Percentiles rank a stretch among this genome's conserved stretches.
Evolutionary conservation across 108 stramenopile species (phyloP).

Genomic region (Pseudonitzschia multistriata): DNA sequence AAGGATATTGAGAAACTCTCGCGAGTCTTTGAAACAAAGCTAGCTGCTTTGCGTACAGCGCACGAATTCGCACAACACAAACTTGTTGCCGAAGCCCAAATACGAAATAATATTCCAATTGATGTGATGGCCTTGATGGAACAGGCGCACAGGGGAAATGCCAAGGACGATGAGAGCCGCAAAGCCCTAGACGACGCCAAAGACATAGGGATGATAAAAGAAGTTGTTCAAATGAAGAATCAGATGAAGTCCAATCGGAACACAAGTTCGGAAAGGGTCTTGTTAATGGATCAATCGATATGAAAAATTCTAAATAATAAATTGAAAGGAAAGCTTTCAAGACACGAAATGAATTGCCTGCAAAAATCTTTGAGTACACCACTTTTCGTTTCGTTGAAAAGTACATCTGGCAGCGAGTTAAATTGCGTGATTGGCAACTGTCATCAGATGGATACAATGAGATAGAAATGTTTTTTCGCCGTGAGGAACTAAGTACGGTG

Average conservation of each 20-base stretch:
- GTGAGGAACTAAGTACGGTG: too few species aligned
- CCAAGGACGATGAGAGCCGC: conserved; percentile 40
- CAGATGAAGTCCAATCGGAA: neutral
- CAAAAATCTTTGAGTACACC: too few species aligned
- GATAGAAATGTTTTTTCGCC: too few species aligned
- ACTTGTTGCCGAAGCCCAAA: conserved; percentile 72
- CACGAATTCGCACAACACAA: conserved; percentile 82
- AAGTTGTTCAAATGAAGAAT: conserved; percentile 5
- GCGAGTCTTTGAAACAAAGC: conserved; percentile 64
- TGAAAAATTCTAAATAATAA: too few species aligned
- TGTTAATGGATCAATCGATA: too few species aligned
- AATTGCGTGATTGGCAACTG: too few species aligned
- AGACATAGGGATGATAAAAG: conserved; percentile 33
- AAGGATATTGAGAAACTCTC: conserved; percentile 68
- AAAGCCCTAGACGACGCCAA: conserved; percentile 35
- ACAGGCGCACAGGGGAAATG: conserved; percentile 59
- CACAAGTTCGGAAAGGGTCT: neutral
- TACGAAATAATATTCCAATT: conserved; percentile 68
- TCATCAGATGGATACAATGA: too few species aligned
- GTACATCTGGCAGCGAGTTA: too few species aligned
- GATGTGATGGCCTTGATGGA: conserved; percentile 76
- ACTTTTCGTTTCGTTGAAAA: too few species aligned
- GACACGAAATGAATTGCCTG: too few species aligned
- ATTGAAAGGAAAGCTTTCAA: too few species aligned
- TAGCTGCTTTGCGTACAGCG: conserved; percentile 60